Conservation (phyloP, 306 rosid species). For the Crotalaria pallida region DNA sequence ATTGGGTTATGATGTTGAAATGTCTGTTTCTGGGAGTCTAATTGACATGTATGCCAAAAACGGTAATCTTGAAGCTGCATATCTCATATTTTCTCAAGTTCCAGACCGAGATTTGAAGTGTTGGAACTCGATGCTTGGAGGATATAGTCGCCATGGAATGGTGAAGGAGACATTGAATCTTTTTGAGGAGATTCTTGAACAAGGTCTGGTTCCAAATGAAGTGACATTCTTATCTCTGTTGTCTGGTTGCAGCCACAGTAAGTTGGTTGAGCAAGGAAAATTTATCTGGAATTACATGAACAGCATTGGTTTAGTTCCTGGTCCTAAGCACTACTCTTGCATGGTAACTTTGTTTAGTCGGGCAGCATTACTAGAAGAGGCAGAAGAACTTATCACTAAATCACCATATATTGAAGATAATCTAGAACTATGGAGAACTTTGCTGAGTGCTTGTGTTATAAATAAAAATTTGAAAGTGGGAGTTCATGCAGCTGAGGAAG, state of each 20-base stretch:
- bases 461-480: conserved; percentile 59
- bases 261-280: conserved; percentile 51
- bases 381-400: conserved; percentile 48
- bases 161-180: conserved; percentile 56
- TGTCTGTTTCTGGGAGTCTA: conserved; percentile 74
- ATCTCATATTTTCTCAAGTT: conserved; percentile 47
- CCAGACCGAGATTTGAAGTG: conserved; percentile 66
- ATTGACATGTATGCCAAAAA: conserved; percentile 85
- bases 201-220: conserved; percentile 60
- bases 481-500: conserved; percentile 57
- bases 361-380: conserved; percentile 60
- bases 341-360: conserved; percentile 76
- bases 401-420: conserved; percentile 55
- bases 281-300: conserved; percentile 61
- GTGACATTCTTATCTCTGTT: conserved; percentile 68
- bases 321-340: conserved; percentile 80
- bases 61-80: conserved; percentile 57
- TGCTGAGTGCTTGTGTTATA: conserved; percentile 66
- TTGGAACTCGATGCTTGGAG: conserved; percentile 91
- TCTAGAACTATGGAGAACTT: conserved; percentile 67
- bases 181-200: conserved; percentile 43
- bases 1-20: conserved; percentile 53
- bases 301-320: conserved; percentile 49
- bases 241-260: conserved; percentile 70
- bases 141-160: conserved; percentile 81